phyloP scores from a whole-genome alignment of 2,329 filamentous ascomycete genomes.

The Cladosporium sp. region DNA sequence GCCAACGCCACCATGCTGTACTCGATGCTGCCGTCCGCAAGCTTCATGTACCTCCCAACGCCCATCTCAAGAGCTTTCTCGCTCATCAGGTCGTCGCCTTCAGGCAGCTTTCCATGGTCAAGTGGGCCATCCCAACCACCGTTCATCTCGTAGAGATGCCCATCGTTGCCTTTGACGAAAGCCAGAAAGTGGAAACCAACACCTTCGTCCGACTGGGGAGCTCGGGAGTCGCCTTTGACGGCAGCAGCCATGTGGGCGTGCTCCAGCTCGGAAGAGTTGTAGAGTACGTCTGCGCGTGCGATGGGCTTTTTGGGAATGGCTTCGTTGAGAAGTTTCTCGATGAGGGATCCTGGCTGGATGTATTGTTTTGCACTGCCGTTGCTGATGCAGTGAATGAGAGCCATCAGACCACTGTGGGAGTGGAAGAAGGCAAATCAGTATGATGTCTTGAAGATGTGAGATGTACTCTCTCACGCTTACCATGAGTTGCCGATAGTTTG shows the following conservation, averaged over 20 bases:
- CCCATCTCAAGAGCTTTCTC: slow-evolving; percentile 46
- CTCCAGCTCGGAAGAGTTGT: slow-evolving; percentile 51
- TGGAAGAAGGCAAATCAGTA: neutral
- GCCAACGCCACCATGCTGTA: slow-evolving; percentile 49
- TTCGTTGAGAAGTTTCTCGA: slow-evolving; percentile 49
- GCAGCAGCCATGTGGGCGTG: slow-evolving; percentile 47
- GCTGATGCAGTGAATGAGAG: slow-evolving; percentile 55
- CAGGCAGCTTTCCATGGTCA: slow-evolving; percentile 44
- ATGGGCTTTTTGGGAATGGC: slow-evolving; percentile 48
- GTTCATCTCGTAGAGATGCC: slow-evolving; percentile 52
- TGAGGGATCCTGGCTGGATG: slow-evolving; percentile 46
- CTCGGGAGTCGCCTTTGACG: slow-evolving; percentile 44
- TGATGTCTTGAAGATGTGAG: neutral
- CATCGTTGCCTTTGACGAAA: slow-evolving; percentile 51
- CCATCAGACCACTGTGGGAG: slow-evolving; percentile 53
- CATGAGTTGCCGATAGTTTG: slow-evolving; percentile 63
- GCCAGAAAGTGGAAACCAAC: slow-evolving; percentile 49
- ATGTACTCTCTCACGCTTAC: neutral
- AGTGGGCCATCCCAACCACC: slow-evolving; percentile 49
- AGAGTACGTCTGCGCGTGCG: slow-evolving; percentile 55
- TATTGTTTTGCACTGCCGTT: slow-evolving; percentile 52
- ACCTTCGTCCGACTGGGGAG: slow-evolving; percentile 36
- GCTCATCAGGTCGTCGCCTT: slow-evolving; percentile 50
- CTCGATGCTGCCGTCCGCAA: slow-evolving; percentile 43
- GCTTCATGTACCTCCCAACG: slow-evolving; percentile 42